Percentiles rank a stretch among this genome's conserved stretches.
Conservation (phyloP, 352 stramenopile genomes). For the Phytophthora litchii region DNA sequence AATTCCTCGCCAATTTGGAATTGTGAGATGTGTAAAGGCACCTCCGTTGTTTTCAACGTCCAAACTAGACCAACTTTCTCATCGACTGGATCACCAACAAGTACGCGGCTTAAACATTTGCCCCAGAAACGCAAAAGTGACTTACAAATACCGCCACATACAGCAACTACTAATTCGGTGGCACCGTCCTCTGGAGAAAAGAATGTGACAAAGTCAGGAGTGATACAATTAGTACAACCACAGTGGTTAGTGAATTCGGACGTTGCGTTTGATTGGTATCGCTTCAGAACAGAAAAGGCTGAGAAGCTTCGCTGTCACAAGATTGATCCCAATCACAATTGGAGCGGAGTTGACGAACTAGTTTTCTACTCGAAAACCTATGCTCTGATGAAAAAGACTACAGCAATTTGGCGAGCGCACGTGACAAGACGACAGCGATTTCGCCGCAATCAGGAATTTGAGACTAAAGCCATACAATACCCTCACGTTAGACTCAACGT, state of each 20-base stretch:
- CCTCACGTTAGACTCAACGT: constrained; percentile 34
- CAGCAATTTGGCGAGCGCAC: constrained; percentile 48
- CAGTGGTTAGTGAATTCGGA: constrained; percentile 26
- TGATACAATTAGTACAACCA: constrained; percentile 23
- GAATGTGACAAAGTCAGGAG: not conserved
- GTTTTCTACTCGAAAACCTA: constrained; percentile 57
- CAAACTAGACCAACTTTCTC: constrained; percentile 7
- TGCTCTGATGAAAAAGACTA: constrained; percentile 55
- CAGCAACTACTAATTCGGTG: not conserved
- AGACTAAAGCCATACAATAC: constrained; percentile 24
- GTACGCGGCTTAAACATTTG: not conserved
- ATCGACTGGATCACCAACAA: constrained; percentile 3
- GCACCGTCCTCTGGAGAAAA: not conserved
- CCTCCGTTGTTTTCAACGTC: constrained; percentile 29
- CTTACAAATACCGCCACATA: not conserved
- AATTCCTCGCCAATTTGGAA: constrained; percentile 23
- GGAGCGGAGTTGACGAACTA: constrained; percentile 34
- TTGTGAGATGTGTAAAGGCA: constrained; percentile 38
- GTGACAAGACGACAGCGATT: constrained; percentile 25
- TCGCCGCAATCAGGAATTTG: constrained; percentile 19
- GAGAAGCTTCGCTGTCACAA: constrained; percentile 16
- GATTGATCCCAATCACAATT: not conserved
- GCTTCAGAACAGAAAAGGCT: constrained; percentile 31
- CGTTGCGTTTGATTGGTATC: constrained; percentile 41
- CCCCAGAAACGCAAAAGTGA: constrained; percentile 7